Evolutionary conservation across 31 red algal species (phyloP).

Genomic region (Asparagopsis taxiformis): DNA sequence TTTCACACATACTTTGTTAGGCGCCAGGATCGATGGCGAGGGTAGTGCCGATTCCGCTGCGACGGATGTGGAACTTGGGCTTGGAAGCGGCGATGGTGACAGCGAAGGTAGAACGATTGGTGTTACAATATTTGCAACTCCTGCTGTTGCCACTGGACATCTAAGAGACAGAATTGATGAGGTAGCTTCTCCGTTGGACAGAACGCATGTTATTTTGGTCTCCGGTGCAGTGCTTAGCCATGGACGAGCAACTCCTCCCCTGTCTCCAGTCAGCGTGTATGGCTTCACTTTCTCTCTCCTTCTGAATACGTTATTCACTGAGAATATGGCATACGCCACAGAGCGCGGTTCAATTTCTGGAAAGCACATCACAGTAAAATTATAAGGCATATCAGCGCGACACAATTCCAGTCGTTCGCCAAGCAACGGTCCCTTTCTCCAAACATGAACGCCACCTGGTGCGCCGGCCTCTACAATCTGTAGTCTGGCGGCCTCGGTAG

Average conservation of each 20-base stretch:
- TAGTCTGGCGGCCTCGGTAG: too few species aligned
- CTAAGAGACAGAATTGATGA: too few species aligned
- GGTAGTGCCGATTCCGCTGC: background rate
- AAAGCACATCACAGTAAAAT: constrained; percentile 17
- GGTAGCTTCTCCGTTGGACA: constrained; percentile 1
- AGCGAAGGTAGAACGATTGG: too few species aligned
- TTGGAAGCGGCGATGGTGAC: background rate
- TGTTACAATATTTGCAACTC: too few species aligned
- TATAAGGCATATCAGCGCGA: background rate
- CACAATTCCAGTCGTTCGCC: background rate
- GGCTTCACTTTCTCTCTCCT: constrained; percentile 12
- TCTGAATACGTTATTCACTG: background rate
- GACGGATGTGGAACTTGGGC: constrained; percentile 1
- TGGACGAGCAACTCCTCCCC: background rate
- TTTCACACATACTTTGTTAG: constrained; percentile 13
- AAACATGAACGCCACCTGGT: background rate
- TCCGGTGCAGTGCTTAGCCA: background rate
- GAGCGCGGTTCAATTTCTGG: background rate
- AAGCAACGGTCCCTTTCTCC: constrained; percentile 5
- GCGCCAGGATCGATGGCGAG: background rate
- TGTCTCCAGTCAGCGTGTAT: constrained; percentile 7
- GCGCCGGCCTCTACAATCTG: constrained; percentile 15
- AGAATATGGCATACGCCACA: constrained; percentile 18
- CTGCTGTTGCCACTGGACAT: too few species aligned
- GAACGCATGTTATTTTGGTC: background rate